Evolutionary conservation across 495 filamentous ascomycete species (phyloP).

Genomic region (Thozetella sp.): DNA sequence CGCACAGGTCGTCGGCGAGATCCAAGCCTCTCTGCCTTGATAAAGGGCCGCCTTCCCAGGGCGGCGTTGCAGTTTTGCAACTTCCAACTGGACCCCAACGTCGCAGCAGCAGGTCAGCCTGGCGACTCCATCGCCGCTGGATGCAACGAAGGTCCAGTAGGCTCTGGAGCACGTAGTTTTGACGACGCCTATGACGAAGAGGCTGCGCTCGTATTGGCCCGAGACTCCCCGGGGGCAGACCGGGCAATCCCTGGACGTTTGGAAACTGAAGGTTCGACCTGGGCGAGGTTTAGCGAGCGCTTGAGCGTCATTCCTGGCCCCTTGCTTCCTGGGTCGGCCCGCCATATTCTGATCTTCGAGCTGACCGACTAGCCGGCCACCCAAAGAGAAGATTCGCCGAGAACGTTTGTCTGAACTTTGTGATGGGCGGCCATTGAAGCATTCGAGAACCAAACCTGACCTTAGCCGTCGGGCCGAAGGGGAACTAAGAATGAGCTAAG

Average conservation of each 20-base stretch:
- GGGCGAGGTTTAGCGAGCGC: background rate
- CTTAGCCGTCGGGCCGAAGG: slow-evolving; percentile 1
- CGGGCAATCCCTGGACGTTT: background rate
- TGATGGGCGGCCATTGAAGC: no score
- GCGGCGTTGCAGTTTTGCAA: background rate
- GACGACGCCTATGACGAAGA: no score
- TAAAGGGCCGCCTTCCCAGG: slow-evolving; percentile 4
- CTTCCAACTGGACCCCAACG: no score
- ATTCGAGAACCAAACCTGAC: no score
- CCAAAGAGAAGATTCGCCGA: background rate
- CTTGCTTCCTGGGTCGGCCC: background rate
- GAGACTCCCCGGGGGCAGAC: background rate
- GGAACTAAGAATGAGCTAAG: no score
- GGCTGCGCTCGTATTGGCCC: background rate
- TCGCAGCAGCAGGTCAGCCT: no score
- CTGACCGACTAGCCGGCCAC: background rate
- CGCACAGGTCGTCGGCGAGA: background rate
- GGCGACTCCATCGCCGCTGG: no score
- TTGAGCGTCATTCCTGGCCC: background rate
- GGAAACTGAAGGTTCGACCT: background rate
- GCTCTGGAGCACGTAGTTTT: no score
- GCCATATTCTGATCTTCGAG: background rate
- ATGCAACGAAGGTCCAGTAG: no score
- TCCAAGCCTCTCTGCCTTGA: background rate
- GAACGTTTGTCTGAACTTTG: no score